These are phyloP conservation scores for Verruconis gallopava DNA, from an alignment of 2,329 filamentous ascomycete species.

Conservation along the genomic window DNA sequence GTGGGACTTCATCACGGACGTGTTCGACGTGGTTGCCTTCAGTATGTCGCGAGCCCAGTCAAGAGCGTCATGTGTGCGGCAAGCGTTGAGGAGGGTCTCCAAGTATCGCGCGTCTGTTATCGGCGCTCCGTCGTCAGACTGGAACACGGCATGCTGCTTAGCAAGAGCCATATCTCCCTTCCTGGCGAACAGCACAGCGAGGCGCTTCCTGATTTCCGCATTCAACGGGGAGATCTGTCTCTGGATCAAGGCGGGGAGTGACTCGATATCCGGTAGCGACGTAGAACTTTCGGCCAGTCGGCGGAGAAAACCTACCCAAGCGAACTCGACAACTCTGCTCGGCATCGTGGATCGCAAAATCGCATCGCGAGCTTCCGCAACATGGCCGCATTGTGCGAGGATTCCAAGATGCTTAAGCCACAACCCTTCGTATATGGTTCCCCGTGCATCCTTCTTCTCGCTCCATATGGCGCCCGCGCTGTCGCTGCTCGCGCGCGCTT, in stretches of 20 bases:
- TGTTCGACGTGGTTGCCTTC: constrained; percentile 19
- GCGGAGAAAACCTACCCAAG: not conserved
- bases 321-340: not conserved
- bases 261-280: not conserved
- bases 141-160: not conserved
- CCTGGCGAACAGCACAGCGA: not conserved
- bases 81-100: constrained; percentile 1
- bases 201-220: not conserved
- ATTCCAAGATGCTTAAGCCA: not conserved
- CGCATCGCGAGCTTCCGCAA: not conserved
- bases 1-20: constrained; percentile 1
- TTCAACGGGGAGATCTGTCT: not conserved
- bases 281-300: not conserved
- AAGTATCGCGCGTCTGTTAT: not conserved
- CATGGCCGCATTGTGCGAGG: not conserved
- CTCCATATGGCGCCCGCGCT: not conserved
- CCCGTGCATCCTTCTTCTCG: too few species aligned
- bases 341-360: not conserved
- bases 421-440: not conserved
- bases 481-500: not conserved
- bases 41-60: constrained; percentile 53
- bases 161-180: not conserved
- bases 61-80: constrained; percentile 27
- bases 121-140: not conserved
- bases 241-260: not conserved